phyloP scores from a whole-genome alignment of 352 stramenopile species.

The Globisporangium radiosum region DNA sequence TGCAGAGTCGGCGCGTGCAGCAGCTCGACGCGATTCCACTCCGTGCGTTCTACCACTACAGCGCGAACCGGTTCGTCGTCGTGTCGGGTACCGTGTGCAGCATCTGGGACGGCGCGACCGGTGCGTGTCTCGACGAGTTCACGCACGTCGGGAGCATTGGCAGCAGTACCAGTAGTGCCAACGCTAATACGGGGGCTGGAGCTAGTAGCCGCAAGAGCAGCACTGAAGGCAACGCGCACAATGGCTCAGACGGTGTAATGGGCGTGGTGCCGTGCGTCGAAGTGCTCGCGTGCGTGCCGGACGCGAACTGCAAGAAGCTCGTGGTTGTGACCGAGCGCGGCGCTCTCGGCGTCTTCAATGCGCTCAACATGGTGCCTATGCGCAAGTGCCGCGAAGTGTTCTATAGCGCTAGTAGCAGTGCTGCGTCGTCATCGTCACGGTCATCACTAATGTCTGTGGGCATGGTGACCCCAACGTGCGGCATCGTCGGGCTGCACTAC shows the following conservation, averaged over 20 bases:
- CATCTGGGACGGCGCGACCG: constrained; percentile 63
- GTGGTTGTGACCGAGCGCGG: constrained; percentile 50
- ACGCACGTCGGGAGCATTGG: constrained; percentile 26
- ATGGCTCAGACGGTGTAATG: constrained; percentile 8
- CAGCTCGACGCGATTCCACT: constrained; percentile 68
- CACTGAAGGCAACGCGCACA: constrained; percentile 9
- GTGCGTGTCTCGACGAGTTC: constrained; percentile 50
- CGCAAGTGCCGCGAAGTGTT: constrained; percentile 52
- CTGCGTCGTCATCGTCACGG: neutral
- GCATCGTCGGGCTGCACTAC: constrained; percentile 57
- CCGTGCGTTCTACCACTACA: constrained; percentile 66
- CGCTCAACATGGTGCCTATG: constrained; percentile 71
- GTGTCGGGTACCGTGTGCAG: constrained; percentile 53
- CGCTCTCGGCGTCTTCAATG: constrained; percentile 61
- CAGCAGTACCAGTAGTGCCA: neutral
- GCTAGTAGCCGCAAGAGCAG: neutral
- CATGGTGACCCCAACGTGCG: constrained; percentile 23
- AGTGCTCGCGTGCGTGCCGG: constrained; percentile 44
- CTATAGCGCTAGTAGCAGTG: constrained; percentile 3
- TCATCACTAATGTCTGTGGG: neutral
- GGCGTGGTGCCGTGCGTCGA: constrained; percentile 26
- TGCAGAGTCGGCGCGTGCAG: constrained; percentile 52
- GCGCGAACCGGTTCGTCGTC: constrained; percentile 60
- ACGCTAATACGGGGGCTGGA: neutral
- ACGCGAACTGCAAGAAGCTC: constrained; percentile 56